Conservation (phyloP, 768 basidiomycete species). For the Russula sp. region DNA sequence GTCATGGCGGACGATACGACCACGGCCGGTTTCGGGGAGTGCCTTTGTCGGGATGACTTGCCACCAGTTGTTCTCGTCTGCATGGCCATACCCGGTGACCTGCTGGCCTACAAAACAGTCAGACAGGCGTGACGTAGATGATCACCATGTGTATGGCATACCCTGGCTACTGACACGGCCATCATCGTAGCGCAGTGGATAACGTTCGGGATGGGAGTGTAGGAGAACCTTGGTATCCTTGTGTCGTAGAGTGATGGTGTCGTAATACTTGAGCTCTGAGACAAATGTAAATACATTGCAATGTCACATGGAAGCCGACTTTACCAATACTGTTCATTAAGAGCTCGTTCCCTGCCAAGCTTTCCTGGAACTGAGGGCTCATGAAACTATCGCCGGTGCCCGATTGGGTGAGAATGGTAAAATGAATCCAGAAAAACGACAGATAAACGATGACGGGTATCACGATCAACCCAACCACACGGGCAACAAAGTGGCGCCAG, state of each 20-base stretch:
- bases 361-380: conserved; percentile 98
- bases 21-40: conserved; percentile 88
- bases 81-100: conserved; percentile 91
- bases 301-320: conserved; percentile 19
- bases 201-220: conserved; percentile 87
- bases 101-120: conserved; percentile 62
- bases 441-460: conserved; percentile 90
- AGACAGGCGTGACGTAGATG: neutral
- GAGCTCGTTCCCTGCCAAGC: conserved; percentile 85
- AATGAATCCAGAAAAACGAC: conserved; percentile 94
- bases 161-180: conserved; percentile 94
- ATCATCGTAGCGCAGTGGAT: conserved; percentile 92
- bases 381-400: conserved; percentile 95
- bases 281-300: neutral
- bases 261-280: conserved; percentile 88
- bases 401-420: conserved; percentile 77
- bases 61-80: conserved; percentile 95
- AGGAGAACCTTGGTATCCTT: conserved; percentile 90
- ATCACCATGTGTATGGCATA: conserved; percentile 22
- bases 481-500: conserved; percentile 79
- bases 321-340: conserved; percentile 85
- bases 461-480: conserved; percentile 76
- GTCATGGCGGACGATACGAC: conserved; percentile 83
- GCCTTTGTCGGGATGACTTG: conserved; percentile 92
- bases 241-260: conserved; percentile 80